phyloP scores from a whole-genome alignment of 23 red algal genomes.

The Cyanidiococcus yangmingshanensis region DNA sequence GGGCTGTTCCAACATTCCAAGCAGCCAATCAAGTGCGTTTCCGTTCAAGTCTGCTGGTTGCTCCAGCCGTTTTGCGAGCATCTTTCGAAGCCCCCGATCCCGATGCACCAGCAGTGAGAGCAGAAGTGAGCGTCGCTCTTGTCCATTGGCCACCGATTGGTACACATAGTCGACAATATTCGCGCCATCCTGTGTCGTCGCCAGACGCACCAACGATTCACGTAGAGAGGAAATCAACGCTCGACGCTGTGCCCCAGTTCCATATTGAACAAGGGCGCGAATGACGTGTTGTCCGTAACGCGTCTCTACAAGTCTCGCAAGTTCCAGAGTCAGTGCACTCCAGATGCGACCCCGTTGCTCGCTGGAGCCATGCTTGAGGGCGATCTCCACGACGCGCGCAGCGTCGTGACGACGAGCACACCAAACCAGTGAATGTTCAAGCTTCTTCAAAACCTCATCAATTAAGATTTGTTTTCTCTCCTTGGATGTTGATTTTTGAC shows the following conservation, averaged over 20 bases:
- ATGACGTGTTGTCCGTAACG: background rate
- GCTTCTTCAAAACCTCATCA: background rate
- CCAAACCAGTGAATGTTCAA: background rate
- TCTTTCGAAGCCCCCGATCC: background rate
- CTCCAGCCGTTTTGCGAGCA: background rate
- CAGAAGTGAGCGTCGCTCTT: background rate
- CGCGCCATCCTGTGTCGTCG: background rate
- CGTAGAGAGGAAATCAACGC: background rate
- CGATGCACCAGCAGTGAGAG: background rate
- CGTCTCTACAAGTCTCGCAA: background rate
- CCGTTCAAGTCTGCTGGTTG: background rate
- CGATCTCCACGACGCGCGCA: background rate
- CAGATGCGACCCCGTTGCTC: background rate
- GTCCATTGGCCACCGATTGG: background rate
- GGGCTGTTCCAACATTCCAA: background rate
- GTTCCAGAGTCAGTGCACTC: background rate
- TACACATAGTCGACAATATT: background rate
- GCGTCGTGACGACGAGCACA: background rate
- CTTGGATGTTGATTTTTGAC: background rate
- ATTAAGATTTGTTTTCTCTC: background rate
- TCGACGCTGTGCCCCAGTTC: background rate
- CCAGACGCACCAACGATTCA: background rate
- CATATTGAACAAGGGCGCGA: background rate
- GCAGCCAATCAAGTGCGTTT: background rate
- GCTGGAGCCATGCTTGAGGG: background rate